These are phyloP conservation scores for Termitomyces sp. DNA, from an alignment of 1,284 basidiomycete genomes.

Conservation along the genomic window DNA sequence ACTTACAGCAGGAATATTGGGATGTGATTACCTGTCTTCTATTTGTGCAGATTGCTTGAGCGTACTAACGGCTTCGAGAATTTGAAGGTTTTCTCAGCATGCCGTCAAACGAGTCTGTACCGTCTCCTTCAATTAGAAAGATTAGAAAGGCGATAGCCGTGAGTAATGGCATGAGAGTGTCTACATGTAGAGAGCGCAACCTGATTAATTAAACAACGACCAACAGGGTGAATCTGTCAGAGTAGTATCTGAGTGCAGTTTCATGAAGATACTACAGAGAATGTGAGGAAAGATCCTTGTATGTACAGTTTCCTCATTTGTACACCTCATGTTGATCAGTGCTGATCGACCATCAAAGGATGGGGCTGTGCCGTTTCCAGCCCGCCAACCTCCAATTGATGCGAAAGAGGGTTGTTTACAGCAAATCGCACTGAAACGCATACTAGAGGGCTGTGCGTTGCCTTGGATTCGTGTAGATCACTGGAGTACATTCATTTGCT, in stretches of 20 bases:
- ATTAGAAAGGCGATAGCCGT: background rate
- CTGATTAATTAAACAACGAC: conserved; percentile 15
- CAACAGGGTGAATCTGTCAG: conserved; percentile 9
- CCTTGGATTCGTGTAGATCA: conserved; percentile 11
- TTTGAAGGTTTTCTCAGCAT: background rate
- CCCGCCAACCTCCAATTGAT: conserved; percentile 12
- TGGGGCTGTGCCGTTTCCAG: conserved; percentile 17
- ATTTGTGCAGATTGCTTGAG: background rate
- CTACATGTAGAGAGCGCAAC: background rate
- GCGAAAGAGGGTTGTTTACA: conserved; percentile 4
- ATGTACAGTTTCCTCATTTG: conserved; percentile 10
- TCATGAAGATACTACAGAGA: conserved; percentile 5
- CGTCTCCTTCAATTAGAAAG: background rate
- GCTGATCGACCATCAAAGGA: background rate
- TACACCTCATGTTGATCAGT: conserved; percentile 9
- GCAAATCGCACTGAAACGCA: conserved; percentile 4
- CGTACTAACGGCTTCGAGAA: background rate
- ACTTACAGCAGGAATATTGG: too few species aligned
- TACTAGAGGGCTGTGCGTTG: conserved; percentile 14
- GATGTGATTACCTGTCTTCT: background rate
- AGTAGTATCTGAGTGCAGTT: conserved; percentile 5
- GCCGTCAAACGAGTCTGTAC: background rate
- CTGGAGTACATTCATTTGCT: background rate
- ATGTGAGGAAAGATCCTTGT: conserved; percentile 3
- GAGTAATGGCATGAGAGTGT: background rate